These are phyloP conservation scores for Oenanthe javanica DNA, from an alignment of 140 eudicot genomes.

Conservation along the genomic window DNA sequence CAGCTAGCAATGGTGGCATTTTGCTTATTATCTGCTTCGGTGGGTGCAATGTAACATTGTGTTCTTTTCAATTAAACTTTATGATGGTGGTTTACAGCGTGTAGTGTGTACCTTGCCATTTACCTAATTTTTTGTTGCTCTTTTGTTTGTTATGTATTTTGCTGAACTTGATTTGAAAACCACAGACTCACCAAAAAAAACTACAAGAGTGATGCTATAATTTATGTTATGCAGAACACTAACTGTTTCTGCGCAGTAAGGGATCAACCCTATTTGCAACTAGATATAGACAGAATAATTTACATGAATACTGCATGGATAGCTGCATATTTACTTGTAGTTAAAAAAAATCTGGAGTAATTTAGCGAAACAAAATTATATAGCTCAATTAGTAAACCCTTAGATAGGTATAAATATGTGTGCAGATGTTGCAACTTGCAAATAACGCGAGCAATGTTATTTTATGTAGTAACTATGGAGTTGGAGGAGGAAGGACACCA, in stretches of 20 bases:
- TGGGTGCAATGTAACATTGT: constrained; percentile 26
- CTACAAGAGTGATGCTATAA: not conserved
- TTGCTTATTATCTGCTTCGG: constrained; percentile 98
- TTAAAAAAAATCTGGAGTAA: not conserved
- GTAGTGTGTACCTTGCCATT: constrained; percentile 8
- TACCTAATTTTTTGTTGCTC: not conserved
- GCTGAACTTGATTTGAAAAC: not conserved
- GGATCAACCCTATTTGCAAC: not conserved
- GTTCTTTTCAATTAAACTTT: constrained; percentile 1
- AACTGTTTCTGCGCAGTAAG: not conserved
- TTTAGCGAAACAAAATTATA: not conserved
- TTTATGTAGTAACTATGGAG: not conserved
- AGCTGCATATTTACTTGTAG: not conserved
- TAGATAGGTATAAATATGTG: not conserved
- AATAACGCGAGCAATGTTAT: not conserved
- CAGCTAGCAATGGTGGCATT: constrained; percentile 98
- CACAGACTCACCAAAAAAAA: not conserved
- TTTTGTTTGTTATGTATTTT: not conserved
- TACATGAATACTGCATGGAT: not conserved
- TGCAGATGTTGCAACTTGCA: not conserved
- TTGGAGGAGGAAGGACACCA: not conserved
- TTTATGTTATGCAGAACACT: not conserved
- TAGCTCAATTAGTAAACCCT: not conserved
- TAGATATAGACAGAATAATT: not conserved
- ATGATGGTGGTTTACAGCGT: not conserved